These are phyloP conservation scores for Citrus maxima DNA, from an alignment of 345 rosid species.

Conservation along the genomic window DNA sequence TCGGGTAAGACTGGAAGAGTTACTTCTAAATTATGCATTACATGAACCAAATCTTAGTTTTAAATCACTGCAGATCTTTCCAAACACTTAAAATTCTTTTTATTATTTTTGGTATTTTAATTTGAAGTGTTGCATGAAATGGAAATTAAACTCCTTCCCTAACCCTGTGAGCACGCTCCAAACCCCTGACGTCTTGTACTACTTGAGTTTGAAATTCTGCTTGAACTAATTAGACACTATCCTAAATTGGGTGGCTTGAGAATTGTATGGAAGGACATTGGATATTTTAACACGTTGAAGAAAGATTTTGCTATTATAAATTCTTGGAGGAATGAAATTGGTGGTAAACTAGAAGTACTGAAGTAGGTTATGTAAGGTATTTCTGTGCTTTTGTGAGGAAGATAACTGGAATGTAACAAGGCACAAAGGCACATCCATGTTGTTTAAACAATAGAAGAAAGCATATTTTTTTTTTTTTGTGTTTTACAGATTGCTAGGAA, in stretches of 20 bases:
- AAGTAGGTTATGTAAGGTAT: not conserved
- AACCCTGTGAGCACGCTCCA: not conserved
- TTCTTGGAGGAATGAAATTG: not conserved
- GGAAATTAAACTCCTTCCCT: not conserved
- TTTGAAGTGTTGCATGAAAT: not conserved
- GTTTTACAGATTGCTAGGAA: not conserved
- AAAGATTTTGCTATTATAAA: not conserved
- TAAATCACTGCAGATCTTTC: not conserved
- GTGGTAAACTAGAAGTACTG: not conserved
- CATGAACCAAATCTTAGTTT: not conserved
- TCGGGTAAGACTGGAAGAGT: conserved; percentile 66
- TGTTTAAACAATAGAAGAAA: not conserved
- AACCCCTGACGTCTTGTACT: not conserved
- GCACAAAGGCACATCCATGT: not conserved
- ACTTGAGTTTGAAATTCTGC: not conserved
- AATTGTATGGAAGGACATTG: not conserved
- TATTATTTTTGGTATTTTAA: not conserved
- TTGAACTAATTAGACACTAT: not conserved
- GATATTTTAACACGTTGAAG: not conserved
- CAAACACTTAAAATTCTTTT: not conserved
- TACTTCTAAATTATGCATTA: not conserved
- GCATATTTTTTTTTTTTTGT: not conserved
- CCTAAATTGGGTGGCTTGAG: not conserved
- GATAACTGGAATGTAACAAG: not conserved
- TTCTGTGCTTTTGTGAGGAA: not conserved